These are phyloP conservation scores for Acacia concinna DNA, from an alignment of 331 rosid species.

Conservation along the genomic window DNA sequence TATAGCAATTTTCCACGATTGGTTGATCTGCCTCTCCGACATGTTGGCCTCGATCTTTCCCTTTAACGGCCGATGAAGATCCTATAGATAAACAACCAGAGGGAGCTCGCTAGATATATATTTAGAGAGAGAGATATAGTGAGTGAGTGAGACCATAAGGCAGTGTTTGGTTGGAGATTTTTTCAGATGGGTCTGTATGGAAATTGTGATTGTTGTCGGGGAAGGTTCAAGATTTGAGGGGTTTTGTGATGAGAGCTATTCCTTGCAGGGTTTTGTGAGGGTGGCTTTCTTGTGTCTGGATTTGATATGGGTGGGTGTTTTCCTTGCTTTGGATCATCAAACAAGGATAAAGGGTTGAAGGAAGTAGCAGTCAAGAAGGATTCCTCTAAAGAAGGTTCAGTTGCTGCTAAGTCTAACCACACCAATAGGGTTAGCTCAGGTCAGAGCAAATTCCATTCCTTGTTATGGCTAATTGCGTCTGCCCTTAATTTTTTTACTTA, in stretches of 20 bases:
- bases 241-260: slow-evolving; percentile 37
- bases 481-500: slow-evolving; percentile 28
- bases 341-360: slow-evolving; percentile 51
- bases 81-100: slow-evolving; percentile 22
- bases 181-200: slow-evolving; percentile 45
- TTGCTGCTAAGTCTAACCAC: slow-evolving; percentile 58
- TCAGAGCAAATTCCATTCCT: slow-evolving; percentile 1
- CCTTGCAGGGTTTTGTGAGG: slow-evolving; percentile 33
- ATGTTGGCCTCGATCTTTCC: slow-evolving; percentile 63
- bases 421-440: slow-evolving; percentile 54
- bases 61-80: slow-evolving; percentile 55
- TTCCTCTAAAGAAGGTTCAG: slow-evolving; percentile 59
- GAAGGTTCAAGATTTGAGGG: slow-evolving; percentile 23
- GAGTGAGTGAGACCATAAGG: slow-evolving; percentile 15
- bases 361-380: slow-evolving; percentile 53
- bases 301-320: slow-evolving; percentile 84
- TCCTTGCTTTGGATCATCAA: slow-evolving; percentile 74
- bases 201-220: slow-evolving; percentile 30
- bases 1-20: slow-evolving; percentile 71
- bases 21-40: slow-evolving; percentile 88
- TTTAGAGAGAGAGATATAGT: background rate
- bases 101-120: slow-evolving; percentile 9
- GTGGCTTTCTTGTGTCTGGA: slow-evolving; percentile 43
- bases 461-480: slow-evolving; percentile 11
- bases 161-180: slow-evolving; percentile 43